A percentile compares a stretch with the other conserved stretches of the same genome.
These are phyloP conservation scores for Aspergillus ostianus DNA, from an alignment of 495 filamentous ascomycete species.

Conservation along the genomic window DNA sequence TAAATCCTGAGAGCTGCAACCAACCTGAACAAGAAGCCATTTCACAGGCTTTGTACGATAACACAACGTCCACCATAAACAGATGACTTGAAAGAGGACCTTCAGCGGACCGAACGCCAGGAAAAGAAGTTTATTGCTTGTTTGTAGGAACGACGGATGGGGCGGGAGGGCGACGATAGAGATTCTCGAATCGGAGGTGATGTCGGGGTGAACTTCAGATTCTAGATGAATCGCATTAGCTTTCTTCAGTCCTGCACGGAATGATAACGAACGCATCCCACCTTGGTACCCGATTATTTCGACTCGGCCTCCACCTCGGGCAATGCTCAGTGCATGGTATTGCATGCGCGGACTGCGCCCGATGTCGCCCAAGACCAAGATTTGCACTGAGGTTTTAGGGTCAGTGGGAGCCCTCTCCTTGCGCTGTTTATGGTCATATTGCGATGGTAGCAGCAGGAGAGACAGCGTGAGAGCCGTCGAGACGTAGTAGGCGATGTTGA, in stretches of 20 bases:
- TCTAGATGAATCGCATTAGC: constrained; percentile 36
- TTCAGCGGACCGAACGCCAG: constrained; percentile 79
- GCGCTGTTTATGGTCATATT: constrained; percentile 35
- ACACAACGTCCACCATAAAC: constrained; percentile 65
- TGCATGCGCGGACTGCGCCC: constrained; percentile 97
- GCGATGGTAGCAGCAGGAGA: constrained; percentile 51
- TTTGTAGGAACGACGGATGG: constrained; percentile 61
- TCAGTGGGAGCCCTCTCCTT: constrained; percentile 13
- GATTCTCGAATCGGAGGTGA: constrained; percentile 62
- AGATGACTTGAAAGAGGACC: constrained; percentile 74
- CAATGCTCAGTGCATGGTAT: constrained; percentile 93
- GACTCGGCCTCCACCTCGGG: constrained; percentile 75
- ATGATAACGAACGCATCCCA: constrained; percentile 28
- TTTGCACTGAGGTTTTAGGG: constrained; percentile 56
- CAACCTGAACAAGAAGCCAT: constrained; percentile 79
- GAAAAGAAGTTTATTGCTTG: constrained; percentile 73
- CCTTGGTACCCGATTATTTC: constrained; percentile 87
- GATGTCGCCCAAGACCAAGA: constrained; percentile 98
- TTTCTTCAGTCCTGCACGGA: constrained; percentile 11
- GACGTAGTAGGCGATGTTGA: constrained; percentile 45
- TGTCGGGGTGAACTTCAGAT: constrained; percentile 72
- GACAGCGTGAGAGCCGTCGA: constrained; percentile 51
- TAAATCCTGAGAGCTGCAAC: not conserved
- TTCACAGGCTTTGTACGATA: constrained; percentile 69
- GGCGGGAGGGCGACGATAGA: constrained; percentile 63